Base-by-base conservation (phyloP, 2,329 filamentous ascomycete genomes). In the Trichoderma sp. region DNA sequence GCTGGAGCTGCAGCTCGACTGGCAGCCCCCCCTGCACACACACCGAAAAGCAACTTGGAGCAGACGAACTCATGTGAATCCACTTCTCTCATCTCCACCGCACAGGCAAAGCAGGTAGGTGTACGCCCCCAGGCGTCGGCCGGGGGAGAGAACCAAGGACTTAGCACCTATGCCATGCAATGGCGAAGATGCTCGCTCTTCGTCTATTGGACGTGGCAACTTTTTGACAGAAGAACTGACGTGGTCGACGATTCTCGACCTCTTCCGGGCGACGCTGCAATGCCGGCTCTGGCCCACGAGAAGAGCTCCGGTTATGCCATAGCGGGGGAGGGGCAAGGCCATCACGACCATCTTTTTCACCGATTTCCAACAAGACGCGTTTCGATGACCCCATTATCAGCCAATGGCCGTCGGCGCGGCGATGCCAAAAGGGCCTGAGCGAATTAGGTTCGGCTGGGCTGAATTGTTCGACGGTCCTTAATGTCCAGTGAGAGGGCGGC, bases 291-390 rank as follows among this genome's bases (percentile, higher is more conserved):
- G 33, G 56, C 56, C 56, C 57, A 43, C 37, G 10, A 21, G 21
- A 27, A 24, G 35, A 27, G 57, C 57, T 40, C 31, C 14, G 33
- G 21, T 11, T 29, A 43, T 27, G 53, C 27, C n/a, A 70, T 66
- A 33, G 70, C 70, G 70, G 70, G 70, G 70, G 70, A 70, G 70
- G 69, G 70, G 68, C 69, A 65, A 70, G 21, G 16, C 56, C 29
- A 31, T 59, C 55, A 27, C 27, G 63, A 43, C 63, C 19, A 31
- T 65, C 58, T 14, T 61, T 68, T 55, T 49, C 66, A 68, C 58
- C 52, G 52, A 61, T 24, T 58, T 59, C 64, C 55, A 70, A 59
- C 40, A 49, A 49, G 37, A 43, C 40, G 24, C n/a, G 10, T 33
- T 24, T n/a, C 52, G 19, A 40, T 10, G 21, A 14, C 27, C 19